A percentile compares a stretch with the other conserved stretches of the same genome.
Evolutionary conservation across 495 filamentous ascomycete species (phyloP).

Genomic region (Penicillium canescens): DNA sequence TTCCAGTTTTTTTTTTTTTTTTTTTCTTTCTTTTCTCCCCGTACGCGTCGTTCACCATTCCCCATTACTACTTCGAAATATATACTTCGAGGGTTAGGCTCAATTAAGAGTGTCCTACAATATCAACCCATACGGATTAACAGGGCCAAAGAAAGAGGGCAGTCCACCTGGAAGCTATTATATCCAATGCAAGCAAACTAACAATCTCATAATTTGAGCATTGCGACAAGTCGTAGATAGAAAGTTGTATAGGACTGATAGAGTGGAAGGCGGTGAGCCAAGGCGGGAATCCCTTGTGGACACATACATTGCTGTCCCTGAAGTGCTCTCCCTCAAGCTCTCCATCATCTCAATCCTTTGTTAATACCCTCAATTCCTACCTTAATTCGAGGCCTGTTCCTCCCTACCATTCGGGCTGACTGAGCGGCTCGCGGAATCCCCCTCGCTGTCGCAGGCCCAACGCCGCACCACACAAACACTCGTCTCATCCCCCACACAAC

Average conservation of each 20-base stretch:
- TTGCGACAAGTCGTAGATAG: too few species aligned
- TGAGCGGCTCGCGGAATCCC: constrained; percentile 41
- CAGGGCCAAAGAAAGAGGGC: too few species aligned
- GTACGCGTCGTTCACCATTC: too few species aligned
- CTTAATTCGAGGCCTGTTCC: constrained; percentile 15
- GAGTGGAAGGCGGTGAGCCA: constrained; percentile 42
- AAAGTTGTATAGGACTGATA: constrained; percentile 3
- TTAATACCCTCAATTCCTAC: constrained; percentile 16
- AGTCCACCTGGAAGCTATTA: too few species aligned
- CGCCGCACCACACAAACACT: constrained; percentile 42
- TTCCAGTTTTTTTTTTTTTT: too few species aligned
- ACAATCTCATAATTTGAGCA: too few species aligned
- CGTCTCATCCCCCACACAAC: constrained; percentile 45
- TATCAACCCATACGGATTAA: too few species aligned
- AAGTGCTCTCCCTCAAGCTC: constrained; percentile 20
- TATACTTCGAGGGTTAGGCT: too few species aligned
- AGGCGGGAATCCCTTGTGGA: constrained; percentile 50
- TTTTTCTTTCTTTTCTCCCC: too few species aligned
- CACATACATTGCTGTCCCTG: constrained; percentile 43
- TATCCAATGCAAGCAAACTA: too few species aligned
- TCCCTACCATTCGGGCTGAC: constrained; percentile 30
- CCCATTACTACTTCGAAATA: too few species aligned
- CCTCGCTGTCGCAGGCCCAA: constrained; percentile 36
- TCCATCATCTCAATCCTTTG: constrained; percentile 19
- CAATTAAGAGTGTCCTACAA: too few species aligned